Percentiles rank a stretch among this genome's conserved stretches.
phyloP scores from a whole-genome alignment of 2,329 filamentous ascomycete species.

The Pezicula carpinea region DNA sequence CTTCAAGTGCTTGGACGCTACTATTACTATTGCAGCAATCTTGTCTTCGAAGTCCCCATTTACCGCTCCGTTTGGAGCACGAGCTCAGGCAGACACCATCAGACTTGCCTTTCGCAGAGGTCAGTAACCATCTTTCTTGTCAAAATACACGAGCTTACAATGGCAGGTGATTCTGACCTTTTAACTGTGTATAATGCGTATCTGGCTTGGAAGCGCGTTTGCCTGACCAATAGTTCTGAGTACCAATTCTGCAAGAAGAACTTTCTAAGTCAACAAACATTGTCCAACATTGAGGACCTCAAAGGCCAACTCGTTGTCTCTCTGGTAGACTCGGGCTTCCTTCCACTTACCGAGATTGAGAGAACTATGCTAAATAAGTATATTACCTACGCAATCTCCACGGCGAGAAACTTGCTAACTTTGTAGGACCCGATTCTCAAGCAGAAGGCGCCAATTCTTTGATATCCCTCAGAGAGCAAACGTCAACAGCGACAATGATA shows the following conservation, averaged over 20 bases:
- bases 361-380: constrained; percentile 59
- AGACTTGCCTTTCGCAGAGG: constrained; percentile 72
- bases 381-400: constrained; percentile 27
- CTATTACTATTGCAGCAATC: constrained; percentile 87
- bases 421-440: constrained; percentile 53
- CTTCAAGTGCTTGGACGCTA: constrained; percentile 88
- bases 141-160: constrained; percentile 49
- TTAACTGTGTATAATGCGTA: constrained; percentile 95
- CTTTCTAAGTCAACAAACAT: constrained; percentile 82
- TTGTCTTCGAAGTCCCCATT: constrained; percentile 95
- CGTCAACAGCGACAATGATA: constrained; percentile 72
- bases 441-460: constrained; percentile 68
- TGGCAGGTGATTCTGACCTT: constrained; percentile 79
- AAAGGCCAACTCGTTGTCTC: constrained; percentile 87
- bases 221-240: constrained; percentile 66
- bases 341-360: constrained; percentile 71
- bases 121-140: constrained; percentile 17
- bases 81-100: constrained; percentile 75
- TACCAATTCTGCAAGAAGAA: constrained; percentile 93
- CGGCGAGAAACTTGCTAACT: constrained; percentile 1
- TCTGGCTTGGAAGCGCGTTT: constrained; percentile 78
- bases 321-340: constrained; percentile 78
- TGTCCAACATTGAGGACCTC: constrained; percentile 89
- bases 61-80: constrained; percentile 77
- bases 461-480: constrained; percentile 74